phyloP scores from a whole-genome alignment of 805 yeast species.

The Kluyveromyces lactis region DNA sequence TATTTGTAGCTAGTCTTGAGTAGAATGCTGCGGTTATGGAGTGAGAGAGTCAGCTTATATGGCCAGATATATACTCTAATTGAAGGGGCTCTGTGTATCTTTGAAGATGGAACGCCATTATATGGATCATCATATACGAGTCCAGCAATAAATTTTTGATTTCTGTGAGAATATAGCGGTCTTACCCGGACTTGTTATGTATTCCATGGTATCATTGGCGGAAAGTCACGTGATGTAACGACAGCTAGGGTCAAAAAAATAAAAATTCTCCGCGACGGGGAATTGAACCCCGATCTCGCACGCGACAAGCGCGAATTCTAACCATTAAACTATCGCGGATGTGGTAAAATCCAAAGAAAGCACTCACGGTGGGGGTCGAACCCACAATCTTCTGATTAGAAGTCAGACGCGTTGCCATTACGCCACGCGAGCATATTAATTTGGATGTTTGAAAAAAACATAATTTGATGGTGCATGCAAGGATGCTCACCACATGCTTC shows the following conservation, averaged over 20 bases:
- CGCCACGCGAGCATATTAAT: conserved; percentile 41
- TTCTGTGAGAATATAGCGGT: no score
- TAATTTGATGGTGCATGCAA: not conserved
- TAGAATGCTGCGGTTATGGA: no score
- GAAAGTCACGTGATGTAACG: not conserved
- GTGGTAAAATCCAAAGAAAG: conserved; percentile 14
- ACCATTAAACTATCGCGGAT: conserved; percentile 6
- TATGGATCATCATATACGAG: no score
- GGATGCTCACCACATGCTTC: no score
- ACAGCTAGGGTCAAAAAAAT: not conserved
- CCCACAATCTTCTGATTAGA: conserved; percentile 46
- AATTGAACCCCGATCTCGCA: conserved; percentile 18
- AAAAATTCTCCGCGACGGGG: conserved; percentile 15
- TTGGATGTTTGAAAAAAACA: no score
- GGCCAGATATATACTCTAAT: no score
- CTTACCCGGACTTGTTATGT: no score
- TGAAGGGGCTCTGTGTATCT: no score
- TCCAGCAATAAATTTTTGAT: no score
- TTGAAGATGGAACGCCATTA: no score
- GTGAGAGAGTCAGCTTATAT: no score
- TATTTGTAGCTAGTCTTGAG: no score
- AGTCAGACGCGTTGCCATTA: conserved; percentile 51
- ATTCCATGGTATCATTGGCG: not conserved
- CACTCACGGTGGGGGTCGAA: conserved; percentile 47
- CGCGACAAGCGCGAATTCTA: conserved; percentile 15